A percentile compares a stretch with the other conserved stretches of the same genome.
These are phyloP conservation scores for Colletotrichum eremochloae DNA, from an alignment of 2,329 filamentous ascomycete genomes.

Conservation along the genomic window DNA sequence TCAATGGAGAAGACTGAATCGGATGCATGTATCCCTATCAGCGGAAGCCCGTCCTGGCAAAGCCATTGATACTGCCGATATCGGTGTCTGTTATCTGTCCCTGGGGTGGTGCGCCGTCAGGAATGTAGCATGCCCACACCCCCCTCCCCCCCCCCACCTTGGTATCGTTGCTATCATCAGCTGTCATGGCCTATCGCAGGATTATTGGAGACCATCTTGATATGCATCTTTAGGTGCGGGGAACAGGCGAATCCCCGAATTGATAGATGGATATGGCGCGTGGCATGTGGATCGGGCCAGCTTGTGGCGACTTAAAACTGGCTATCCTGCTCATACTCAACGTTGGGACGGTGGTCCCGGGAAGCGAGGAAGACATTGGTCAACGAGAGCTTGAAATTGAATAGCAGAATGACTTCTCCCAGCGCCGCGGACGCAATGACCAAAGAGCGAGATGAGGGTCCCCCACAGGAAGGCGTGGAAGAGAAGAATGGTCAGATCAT, in stretches of 20 bases:
- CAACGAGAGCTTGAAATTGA: not conserved
- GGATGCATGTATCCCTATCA: slow-evolving; percentile 11
- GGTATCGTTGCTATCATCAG: slow-evolving; percentile 31
- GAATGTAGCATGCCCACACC: slow-evolving; percentile 11
- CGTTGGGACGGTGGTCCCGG: not conserved
- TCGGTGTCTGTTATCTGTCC: slow-evolving; percentile 29
- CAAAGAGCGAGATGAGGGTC: not conserved
- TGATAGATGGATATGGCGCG: slow-evolving; percentile 12
- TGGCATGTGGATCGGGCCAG: slow-evolving; percentile 20
- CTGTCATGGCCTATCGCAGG: slow-evolving; percentile 20
- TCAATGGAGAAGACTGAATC: not conserved
- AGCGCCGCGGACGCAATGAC: not conserved
- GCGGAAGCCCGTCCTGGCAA: not conserved
- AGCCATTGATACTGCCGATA: slow-evolving; percentile 28
- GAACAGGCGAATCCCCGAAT: slow-evolving; percentile 27
- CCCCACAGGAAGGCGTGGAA: slow-evolving; percentile 5
- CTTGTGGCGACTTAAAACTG: slow-evolving; percentile 6
- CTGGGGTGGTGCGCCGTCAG: slow-evolving; percentile 22
- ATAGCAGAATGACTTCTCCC: slow-evolving; percentile 10
- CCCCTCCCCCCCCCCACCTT: not conserved
- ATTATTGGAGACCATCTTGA: slow-evolving; percentile 23
- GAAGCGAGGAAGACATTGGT: not conserved
- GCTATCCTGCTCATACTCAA: not conserved
- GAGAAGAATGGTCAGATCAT: slow-evolving; percentile 43
- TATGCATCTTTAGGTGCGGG: slow-evolving; percentile 28